These are phyloP conservation scores for Taphrina wiesneri DNA, from an alignment of 1,139 yeast species.

Conservation along the genomic window DNA sequence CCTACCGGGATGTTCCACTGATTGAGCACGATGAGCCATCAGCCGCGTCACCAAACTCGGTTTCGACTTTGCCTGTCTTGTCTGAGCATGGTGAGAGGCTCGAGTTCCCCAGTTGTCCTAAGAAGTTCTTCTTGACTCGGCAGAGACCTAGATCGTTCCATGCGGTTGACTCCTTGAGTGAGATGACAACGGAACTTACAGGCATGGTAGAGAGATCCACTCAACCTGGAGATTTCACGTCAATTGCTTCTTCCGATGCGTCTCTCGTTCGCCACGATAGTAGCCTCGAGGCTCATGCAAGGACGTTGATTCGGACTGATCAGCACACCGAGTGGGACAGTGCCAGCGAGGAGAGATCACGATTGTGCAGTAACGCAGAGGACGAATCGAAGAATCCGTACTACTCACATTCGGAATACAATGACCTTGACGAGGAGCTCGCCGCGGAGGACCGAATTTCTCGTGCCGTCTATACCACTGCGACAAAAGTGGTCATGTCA, in stretches of 20 bases:
- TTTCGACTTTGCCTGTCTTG: neutral
- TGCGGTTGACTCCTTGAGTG: neutral
- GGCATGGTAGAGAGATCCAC: neutral
- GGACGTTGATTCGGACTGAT: neutral
- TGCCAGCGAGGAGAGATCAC: neutral
- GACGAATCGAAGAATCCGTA: neutral
- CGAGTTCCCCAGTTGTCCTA: neutral
- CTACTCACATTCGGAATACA: neutral
- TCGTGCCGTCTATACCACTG: neutral
- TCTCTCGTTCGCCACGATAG: too few species aligned
- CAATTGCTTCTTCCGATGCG: neutral
- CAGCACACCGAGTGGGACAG: neutral
- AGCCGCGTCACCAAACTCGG: neutral
- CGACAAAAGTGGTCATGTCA: constrained; percentile 4
- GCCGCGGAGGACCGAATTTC: neutral
- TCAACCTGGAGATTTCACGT: too few species aligned
- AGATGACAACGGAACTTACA: neutral
- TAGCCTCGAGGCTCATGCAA: neutral
- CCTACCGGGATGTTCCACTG: neutral
- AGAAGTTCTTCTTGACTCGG: neutral
- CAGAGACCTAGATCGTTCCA: neutral
- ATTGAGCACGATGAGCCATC: neutral
- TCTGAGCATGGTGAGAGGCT: constrained; percentile 1
- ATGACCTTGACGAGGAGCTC: neutral
- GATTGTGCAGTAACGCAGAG: neutral